Conservation (phyloP, 164 flowering plant species). For the Annona squamosa region DNA sequence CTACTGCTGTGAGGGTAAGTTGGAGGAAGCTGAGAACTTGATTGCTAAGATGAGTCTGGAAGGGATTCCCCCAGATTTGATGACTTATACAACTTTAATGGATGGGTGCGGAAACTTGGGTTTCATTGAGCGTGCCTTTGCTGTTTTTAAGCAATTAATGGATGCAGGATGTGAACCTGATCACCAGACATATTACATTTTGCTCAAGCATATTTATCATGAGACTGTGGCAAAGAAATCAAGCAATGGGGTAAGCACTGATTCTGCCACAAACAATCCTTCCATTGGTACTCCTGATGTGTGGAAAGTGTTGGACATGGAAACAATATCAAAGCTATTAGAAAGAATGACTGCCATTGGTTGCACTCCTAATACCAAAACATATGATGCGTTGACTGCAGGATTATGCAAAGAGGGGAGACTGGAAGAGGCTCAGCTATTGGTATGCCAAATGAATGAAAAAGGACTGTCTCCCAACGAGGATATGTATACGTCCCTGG, state of each 20-base stretch:
- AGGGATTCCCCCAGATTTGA: conserved; percentile 45
- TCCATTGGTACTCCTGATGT: conserved; percentile 26
- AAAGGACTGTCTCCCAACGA: conserved; percentile 49
- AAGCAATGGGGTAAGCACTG: conserved; percentile 5
- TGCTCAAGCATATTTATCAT: conserved; percentile 47
- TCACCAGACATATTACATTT: conserved; percentile 37
- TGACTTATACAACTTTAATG: conserved; percentile 45
- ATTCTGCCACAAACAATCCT: conserved; percentile 16
- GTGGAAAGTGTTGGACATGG: conserved; percentile 54
- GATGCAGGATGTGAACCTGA: conserved; percentile 56
- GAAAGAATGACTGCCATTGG: conserved; percentile 42
- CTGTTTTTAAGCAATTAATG: conserved; percentile 52
- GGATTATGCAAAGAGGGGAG: conserved; percentile 62
- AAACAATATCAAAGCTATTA: conserved; percentile 33
- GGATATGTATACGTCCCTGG: conserved; percentile 41
- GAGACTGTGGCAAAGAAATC: conserved; percentile 17
- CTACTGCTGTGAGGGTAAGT: conserved; percentile 37
- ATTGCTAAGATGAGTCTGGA: conserved; percentile 48
- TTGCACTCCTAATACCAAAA: conserved; percentile 33
- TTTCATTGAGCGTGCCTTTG: conserved; percentile 35
- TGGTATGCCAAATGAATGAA: conserved; percentile 44
- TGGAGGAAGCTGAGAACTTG: conserved; percentile 50
- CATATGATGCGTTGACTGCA: conserved; percentile 40
- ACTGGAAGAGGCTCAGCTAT: conserved; percentile 39
- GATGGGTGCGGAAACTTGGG: conserved; percentile 55